Evolutionary conservation across 1,139 yeast species (phyloP), one percentile per base, ranked within the genome.

Genomic region (Diutina neorugosa): DNA sequence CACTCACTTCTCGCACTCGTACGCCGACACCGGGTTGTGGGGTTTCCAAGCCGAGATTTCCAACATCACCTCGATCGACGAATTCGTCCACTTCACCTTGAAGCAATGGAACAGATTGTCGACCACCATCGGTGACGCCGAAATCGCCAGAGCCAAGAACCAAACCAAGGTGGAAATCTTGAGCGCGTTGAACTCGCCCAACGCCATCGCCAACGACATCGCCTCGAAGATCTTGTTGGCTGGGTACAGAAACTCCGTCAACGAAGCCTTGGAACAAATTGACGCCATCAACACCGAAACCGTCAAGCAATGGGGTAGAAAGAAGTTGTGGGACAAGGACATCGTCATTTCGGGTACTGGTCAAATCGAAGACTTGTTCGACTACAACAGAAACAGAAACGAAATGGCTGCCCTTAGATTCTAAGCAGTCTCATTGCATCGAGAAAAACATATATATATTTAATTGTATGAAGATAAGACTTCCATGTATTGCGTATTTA

Each of bases 61-160:
- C 56, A 80, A 84, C 69, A 66, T 82, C 59, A 69, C 61, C 52
- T 71, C 74, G 62, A 70, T 86, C 61, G 94, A 86, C 69, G 95
- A 86, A 65, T 79, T 85, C 60, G 75, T 81, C 58, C 95, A 86
- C 70, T 86, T 86, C 71, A 75, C 87, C 57, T 75, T 85, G 70
- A 86, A 84, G 72, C 86, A 85, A 76, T 86, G 94, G 94, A 85
- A 85, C 77, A 82, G 93, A 77, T 79, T 85, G 69, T 77, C 90
- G 27, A 72, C 82, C 60, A 82, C 91, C 25, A 73, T 86, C 64
- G 77, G 89, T 59, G 88, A 84, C 61, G 80, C 86, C 55, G 94
- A 86, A 73, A 81, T 86, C 61, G 81, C 82, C 60, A 80, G 89
- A 72, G 95, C 84, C 63, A 86, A 86, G 73, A 79, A 82, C 61